Conservation (phyloP, 805 yeast species). For the Naumovozyma castellii region DNA sequence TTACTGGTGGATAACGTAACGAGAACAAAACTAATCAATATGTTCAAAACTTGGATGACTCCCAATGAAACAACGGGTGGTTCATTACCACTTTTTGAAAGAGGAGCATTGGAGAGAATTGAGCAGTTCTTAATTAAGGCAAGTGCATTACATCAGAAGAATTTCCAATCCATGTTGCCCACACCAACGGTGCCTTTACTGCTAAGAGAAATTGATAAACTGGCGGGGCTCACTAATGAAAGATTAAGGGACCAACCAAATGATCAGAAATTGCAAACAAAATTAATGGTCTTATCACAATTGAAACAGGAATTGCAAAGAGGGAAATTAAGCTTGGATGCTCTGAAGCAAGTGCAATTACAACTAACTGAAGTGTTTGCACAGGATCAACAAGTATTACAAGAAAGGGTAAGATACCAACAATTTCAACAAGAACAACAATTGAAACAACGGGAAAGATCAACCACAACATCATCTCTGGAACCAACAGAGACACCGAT, state of each 20-base stretch:
- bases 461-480: no score
- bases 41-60: conserved; percentile 82
- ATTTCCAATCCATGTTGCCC: conserved; percentile 23
- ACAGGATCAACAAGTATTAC: conserved; percentile 29
- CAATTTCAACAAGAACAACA: conserved; percentile 25
- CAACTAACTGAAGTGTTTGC: conserved; percentile 34
- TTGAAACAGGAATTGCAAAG: conserved; percentile 29
- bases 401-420: conserved; percentile 20
- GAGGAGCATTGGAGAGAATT: conserved; percentile 57
- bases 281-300: conserved; percentile 30
- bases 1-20: conserved; percentile 69
- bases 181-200: conserved; percentile 27
- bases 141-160: conserved; percentile 37
- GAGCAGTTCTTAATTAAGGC: conserved; percentile 63
- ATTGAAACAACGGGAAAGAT: conserved; percentile 12
- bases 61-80: conserved; percentile 35
- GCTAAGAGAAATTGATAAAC: conserved; percentile 29
- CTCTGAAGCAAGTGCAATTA: conserved; percentile 31
- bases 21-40: conserved; percentile 60
- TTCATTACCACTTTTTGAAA: conserved; percentile 55
- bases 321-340: conserved; percentile 26
- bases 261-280: conserved; percentile 27
- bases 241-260: conserved; percentile 25
- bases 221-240: conserved; percentile 28
- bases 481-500: conserved; percentile 18